Conservation (phyloP, 2,329 filamentous ascomycete genomes). For the Massarina eburnea region DNA sequence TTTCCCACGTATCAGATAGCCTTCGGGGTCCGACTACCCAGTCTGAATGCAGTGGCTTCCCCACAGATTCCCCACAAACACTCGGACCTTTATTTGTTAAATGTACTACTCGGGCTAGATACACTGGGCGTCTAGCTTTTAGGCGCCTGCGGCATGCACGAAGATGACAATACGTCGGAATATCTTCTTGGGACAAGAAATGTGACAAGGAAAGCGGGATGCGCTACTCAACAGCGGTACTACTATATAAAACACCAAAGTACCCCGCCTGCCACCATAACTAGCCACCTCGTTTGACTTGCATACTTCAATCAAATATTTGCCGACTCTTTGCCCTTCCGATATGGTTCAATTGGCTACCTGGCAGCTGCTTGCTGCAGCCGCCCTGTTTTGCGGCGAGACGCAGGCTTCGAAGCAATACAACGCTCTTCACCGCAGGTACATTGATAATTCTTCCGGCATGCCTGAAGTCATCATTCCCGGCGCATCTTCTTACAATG, state of each 20-base stretch:
- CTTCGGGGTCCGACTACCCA: not conserved
- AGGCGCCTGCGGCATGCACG: not conserved
- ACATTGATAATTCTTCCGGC: slow-evolving; percentile 17
- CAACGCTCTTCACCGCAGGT: slow-evolving; percentile 7
- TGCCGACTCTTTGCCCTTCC: not conserved
- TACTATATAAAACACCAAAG: not conserved
- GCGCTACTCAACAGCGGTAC: not conserved
- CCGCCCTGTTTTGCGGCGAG: slow-evolving; percentile 9
- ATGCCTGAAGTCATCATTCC: slow-evolving; percentile 18
- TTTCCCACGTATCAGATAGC: not conserved
- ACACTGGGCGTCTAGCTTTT: not conserved
- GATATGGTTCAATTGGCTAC: slow-evolving; percentile 8
- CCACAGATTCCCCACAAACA: slow-evolving; percentile 11
- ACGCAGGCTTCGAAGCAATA: slow-evolving; percentile 10
- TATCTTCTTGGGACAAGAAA: slow-evolving; percentile 11
- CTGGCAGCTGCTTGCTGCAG: slow-evolving; percentile 4
- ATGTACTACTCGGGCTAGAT: not conserved
- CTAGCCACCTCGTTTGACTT: not conserved
- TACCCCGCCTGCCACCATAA: not conserved
- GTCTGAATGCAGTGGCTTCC: slow-evolving; percentile 3
- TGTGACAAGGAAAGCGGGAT: not conserved
- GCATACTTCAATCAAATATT: not conserved
- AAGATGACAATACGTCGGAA: slow-evolving; percentile 12
- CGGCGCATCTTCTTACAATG: slow-evolving; percentile 32
- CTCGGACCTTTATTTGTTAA: slow-evolving; percentile 10